A percentile compares a stretch with the other conserved stretches of the same genome.
Evolutionary conservation across 163 green algal genomes (phyloP).

Genomic region (Dunaliella salina): DNA sequence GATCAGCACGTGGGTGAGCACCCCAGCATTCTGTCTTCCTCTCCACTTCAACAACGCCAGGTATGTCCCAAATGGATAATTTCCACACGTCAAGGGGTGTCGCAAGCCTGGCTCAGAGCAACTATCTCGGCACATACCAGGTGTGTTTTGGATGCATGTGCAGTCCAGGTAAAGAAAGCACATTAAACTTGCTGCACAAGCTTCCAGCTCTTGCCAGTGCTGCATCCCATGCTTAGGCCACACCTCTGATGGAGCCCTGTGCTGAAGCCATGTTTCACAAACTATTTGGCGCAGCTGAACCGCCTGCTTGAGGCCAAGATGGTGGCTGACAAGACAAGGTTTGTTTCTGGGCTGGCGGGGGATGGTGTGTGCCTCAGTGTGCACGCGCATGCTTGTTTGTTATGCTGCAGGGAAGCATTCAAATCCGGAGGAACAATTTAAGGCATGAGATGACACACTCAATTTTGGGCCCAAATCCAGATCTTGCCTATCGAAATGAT

Average conservation of each 20-base stretch:
- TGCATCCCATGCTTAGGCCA: no score
- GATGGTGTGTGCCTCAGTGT: background rate
- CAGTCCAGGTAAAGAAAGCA: no score
- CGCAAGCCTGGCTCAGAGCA: background rate
- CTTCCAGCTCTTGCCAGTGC: no score
- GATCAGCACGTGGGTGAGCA: no score
- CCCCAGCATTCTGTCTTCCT: background rate
- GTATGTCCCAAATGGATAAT: background rate
- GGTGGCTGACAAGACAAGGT: slow-evolving; percentile 3
- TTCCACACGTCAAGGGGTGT: background rate
- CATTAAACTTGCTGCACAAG: no score
- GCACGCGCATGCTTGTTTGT: no score
- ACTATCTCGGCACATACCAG: background rate
- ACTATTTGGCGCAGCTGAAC: background rate
- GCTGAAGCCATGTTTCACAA: background rate
- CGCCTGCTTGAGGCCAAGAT: background rate
- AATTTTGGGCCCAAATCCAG: no score
- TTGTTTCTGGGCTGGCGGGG: background rate
- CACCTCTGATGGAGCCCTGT: no score
- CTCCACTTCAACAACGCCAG: background rate
- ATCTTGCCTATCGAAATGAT: no score
- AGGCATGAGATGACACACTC: no score
- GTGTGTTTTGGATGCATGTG: background rate
- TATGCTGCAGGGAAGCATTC: no score
- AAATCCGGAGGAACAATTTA: no score